Evolutionary conservation across 805 yeast species (phyloP).

Genomic region (Komagataella populi): DNA sequence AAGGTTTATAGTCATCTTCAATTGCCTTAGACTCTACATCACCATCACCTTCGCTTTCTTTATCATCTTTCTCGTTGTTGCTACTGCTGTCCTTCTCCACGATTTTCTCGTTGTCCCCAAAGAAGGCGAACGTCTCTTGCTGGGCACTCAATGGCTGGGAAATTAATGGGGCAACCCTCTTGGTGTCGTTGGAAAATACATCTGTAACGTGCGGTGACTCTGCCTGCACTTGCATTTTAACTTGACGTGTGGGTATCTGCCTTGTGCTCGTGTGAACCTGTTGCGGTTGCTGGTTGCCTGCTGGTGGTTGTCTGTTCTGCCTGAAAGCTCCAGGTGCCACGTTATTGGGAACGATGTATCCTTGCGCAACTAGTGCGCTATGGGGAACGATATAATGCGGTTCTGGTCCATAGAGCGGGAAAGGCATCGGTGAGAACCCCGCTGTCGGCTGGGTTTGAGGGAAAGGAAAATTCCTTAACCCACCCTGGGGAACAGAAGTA

Average conservation of each 20-base stretch:
- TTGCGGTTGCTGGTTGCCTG: not conserved
- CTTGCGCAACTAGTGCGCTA: not conserved
- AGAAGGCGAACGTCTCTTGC: conserved; percentile 1
- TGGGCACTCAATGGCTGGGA: conserved; percentile 3
- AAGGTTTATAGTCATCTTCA: conserved; percentile 1
- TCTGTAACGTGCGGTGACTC: conserved; percentile 1
- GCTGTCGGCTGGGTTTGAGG: not conserved
- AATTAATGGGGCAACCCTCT: conserved; percentile 1
- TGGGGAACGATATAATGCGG: not conserved
- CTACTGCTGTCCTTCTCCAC: not conserved
- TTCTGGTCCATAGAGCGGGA: not conserved
- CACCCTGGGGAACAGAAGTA: not conserved
- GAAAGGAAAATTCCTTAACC: not conserved
- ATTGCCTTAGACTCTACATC: conserved; percentile 3
- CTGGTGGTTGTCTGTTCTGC: not conserved
- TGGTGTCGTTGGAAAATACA: conserved; percentile 1
- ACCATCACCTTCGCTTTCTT: not conserved
- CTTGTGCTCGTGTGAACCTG: not conserved
- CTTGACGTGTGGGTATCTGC: not conserved
- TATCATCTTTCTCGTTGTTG: not conserved
- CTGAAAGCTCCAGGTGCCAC: not conserved
- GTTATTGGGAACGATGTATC: not conserved
- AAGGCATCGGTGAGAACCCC: not conserved
- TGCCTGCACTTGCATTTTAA: not conserved
- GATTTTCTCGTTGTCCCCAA: not conserved